phyloP scores from a whole-genome alignment of 306 rosid genomes.

The Styphnolobium japonicum region DNA sequence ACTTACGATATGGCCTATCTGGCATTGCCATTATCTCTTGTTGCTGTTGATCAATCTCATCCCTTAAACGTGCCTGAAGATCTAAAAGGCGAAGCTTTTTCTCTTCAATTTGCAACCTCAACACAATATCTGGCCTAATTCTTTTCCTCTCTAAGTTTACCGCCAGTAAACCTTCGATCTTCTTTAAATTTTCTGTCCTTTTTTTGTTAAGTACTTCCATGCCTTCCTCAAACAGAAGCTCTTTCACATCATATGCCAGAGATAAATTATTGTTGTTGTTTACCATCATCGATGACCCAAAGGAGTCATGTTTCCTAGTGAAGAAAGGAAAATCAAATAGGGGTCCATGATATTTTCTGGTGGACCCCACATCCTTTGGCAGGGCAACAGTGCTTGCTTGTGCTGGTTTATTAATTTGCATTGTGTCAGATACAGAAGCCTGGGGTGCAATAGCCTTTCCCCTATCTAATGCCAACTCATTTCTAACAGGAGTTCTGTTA shows the following conservation, averaged over 20 bases:
- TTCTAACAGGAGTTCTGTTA: conserved; percentile 51
- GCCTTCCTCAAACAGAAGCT: conserved; percentile 92
- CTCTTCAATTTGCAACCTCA: conserved; percentile 92
- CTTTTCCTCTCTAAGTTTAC: conserved; percentile 91
- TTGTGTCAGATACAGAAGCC: conserved; percentile 51
- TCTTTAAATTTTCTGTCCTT: conserved; percentile 72
- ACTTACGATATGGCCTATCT: conserved; percentile 92
- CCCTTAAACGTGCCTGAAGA: conserved; percentile 88
- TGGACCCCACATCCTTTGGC: conserved; percentile 60
- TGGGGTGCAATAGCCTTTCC: conserved; percentile 78
- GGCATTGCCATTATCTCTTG: conserved; percentile 99
- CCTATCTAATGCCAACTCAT: conserved; percentile 60
- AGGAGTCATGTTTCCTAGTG: conserved; percentile 88
- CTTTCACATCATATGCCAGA: conserved; percentile 86
- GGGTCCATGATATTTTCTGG: conserved; percentile 94
- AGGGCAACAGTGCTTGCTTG: conserved; percentile 52
- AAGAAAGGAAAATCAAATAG: conserved; percentile 96
- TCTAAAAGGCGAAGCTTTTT: conserved; percentile 87
- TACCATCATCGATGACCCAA: conserved; percentile 75
- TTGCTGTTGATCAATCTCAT: conserved; percentile 95
- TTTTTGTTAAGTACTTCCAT: conserved; percentile 70
- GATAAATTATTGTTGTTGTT: conserved; percentile 68
- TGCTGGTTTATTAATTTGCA: conserved; percentile 61
- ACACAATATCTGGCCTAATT: conserved; percentile 90
- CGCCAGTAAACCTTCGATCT: conserved; percentile 86